Conservation (phyloP, 2,329 filamentous ascomycete genomes). For the Botrytis aclada region DNA sequence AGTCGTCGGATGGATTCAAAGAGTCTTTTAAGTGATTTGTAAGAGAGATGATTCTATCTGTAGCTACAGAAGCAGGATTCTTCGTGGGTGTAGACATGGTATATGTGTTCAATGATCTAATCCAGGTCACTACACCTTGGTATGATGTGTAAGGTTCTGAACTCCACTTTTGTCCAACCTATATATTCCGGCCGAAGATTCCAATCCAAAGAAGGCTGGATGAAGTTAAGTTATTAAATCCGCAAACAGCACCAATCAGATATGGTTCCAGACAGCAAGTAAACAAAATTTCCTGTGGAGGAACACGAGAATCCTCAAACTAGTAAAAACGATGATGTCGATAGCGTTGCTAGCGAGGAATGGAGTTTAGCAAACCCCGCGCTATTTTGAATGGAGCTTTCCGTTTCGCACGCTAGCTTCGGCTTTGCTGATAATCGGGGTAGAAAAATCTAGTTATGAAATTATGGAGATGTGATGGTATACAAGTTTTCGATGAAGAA, state of each 20-base stretch:
- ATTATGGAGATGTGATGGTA: neutral
- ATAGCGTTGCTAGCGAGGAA: neutral
- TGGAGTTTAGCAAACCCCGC: neutral
- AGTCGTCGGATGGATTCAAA: slow-evolving; percentile 26
- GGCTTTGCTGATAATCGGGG: neutral
- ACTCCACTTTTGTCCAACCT: neutral
- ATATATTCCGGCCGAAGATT: neutral
- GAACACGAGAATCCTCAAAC: neutral
- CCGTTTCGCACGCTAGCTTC: neutral
- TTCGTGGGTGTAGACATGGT: slow-evolving; percentile 29
- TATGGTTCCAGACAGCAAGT: neutral
- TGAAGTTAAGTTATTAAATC: neutral
- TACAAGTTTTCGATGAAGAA: neutral
- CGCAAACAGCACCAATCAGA: slow-evolving; percentile 2
- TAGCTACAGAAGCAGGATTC: slow-evolving; percentile 25
- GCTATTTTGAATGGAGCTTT: neutral
- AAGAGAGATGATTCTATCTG: slow-evolving; percentile 22
- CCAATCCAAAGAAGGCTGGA: neutral
- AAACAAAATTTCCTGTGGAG: neutral
- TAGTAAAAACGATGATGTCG: neutral
- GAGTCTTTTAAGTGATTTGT: slow-evolving; percentile 32
- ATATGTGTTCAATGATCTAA: slow-evolving; percentile 3
- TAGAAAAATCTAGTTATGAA: neutral
- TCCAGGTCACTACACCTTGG: neutral
- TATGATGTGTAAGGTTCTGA: neutral